Base-by-base conservation (phyloP, 345 rosid genomes). In the Lenwebbia sp. region DNA sequence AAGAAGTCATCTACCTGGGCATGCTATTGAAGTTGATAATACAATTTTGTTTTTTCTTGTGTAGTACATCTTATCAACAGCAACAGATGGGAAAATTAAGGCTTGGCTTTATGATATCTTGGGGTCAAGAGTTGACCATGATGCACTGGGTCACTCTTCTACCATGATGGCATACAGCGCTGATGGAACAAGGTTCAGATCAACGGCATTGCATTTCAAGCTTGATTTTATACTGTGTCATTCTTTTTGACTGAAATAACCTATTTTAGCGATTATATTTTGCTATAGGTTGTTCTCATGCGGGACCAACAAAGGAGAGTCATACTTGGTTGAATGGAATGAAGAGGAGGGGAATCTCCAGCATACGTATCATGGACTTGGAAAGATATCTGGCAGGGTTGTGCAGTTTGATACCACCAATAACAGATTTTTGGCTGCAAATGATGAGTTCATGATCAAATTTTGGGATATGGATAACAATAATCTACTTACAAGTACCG, bases 311-410 rank as follows among this genome's bases (percentile, higher is more conserved):
- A 94, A 95, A 86, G 96, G 96, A 85, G 96, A 95, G 81, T 93
- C 98, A 28, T 89, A 74, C 90, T 88, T 94, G 86, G 95, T 95
- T 92, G 98, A 95, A 84, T 95, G 98, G 96, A 92, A 95, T 92
- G 96, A 94, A 90, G 93, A 94, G 62, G 95, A 94, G 88, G 95
- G 95, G 85, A 88, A 91, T 85, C 89, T 94, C 57, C 93, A 91
- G 88, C 92, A 90, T 19, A 74, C 90, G 1, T 95, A 92, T 90
- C 88, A 26, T 82, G 98, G 98, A 87, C 94, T 95, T 85, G 95
- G 94, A 83, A 94, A 95, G 92, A 91, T 90, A 40, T 88, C 95
- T 52, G 89, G 23, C 4, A 94, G 93, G 50, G 60, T 92, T 90
- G 95, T 95, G 88, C 94, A 95, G 62, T 96, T 96, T 88, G 98